phyloP scores from a whole-genome alignment of 805 yeast species.

The Candida nanaspora region DNA sequence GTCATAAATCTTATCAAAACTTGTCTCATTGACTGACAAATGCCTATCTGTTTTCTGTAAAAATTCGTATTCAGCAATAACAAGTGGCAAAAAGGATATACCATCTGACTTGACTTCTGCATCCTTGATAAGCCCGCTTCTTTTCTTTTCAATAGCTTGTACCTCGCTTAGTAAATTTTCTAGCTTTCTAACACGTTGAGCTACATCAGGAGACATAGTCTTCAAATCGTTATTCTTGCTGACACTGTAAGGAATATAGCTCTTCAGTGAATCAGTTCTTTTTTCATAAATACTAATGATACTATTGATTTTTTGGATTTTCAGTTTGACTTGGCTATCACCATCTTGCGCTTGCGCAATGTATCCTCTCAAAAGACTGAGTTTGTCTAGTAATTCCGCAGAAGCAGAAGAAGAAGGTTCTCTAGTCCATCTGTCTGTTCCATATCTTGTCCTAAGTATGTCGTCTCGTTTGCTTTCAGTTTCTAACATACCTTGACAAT shows the following conservation, averaged over 20 bases:
- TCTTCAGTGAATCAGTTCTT: slow-evolving; percentile 26
- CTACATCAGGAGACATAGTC: background rate
- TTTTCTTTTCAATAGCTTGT: slow-evolving; percentile 23
- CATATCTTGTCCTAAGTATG: slow-evolving; percentile 41
- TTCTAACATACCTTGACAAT: slow-evolving; percentile 37
- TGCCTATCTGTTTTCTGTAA: slow-evolving; percentile 14
- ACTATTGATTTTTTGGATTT: slow-evolving; percentile 42
- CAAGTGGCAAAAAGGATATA: slow-evolving; percentile 40
- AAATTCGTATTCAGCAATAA: slow-evolving; percentile 40
- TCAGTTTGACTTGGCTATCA: slow-evolving; percentile 44
- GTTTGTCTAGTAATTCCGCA: slow-evolving; percentile 28
- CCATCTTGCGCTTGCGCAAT: slow-evolving; percentile 53
- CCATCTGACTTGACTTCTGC: slow-evolving; percentile 38
- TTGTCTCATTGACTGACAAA: slow-evolving; percentile 13
- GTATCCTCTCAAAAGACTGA: slow-evolving; percentile 40
- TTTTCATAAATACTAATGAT: slow-evolving; percentile 31
- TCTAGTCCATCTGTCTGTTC: slow-evolving; percentile 49
- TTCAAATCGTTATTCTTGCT: slow-evolving; percentile 21
- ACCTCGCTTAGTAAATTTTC: slow-evolving; percentile 26
- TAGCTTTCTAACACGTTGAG: slow-evolving; percentile 9
- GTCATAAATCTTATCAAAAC: slow-evolving; percentile 32
- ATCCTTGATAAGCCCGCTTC: slow-evolving; percentile 31
- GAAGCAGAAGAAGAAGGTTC: slow-evolving; percentile 38
- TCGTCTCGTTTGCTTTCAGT: slow-evolving; percentile 53
- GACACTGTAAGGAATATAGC: slow-evolving; percentile 30